Evolutionary conservation across 169 alveolate species (phyloP), one percentile per base, ranked within the genome.

Genomic region (Amoebophrya sp.): DNA sequence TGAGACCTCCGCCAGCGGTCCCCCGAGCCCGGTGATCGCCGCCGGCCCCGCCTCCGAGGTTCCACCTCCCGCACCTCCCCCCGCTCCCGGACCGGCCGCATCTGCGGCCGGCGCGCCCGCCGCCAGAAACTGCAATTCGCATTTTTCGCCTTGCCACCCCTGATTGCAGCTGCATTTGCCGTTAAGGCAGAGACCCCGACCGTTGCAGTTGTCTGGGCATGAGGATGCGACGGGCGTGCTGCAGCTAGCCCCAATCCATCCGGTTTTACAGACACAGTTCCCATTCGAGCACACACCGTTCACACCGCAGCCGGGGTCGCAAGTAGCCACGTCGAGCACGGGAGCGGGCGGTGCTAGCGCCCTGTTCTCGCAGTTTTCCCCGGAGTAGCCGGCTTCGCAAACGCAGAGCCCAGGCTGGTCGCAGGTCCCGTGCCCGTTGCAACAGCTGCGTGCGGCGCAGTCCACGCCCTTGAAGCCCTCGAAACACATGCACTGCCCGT

Each of bases 401-500:
- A 47, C 66, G 66, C 66, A 47, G 18, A 47, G 29, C 18, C 66
- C 66, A 18, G 66, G 66, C 18, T 47, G 66, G 66, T 47, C 66
- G 66, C 66, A 47, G 18, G 29, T 47, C 29, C 66, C 66, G 7
- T 18, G 66, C 7, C 66, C 66, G 18, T 47, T 47, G 18, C 66
- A 47, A 18, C 66, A 47, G 18, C 29, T 47, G 29, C 18, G 7
- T 18, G 7, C 29, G 29, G 66, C 7, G 18, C 66, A 47, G 66
- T 47, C 66, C 7, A 12, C 29, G 18, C 66, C 66, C 66, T 18
- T 7, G 66, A 47, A 47, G 7, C 66, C 66, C 66, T 47, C 66
- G 66, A 47, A 47, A 47, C 66, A 66, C 83, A 66, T 66, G 83
- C 83, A 66, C 35, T 66, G 83, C 29, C 83, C 83, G 39, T 3